Base-by-base conservation (phyloP, 176 grass and related monocot species). In the Rhynchospora pubera region DNA sequence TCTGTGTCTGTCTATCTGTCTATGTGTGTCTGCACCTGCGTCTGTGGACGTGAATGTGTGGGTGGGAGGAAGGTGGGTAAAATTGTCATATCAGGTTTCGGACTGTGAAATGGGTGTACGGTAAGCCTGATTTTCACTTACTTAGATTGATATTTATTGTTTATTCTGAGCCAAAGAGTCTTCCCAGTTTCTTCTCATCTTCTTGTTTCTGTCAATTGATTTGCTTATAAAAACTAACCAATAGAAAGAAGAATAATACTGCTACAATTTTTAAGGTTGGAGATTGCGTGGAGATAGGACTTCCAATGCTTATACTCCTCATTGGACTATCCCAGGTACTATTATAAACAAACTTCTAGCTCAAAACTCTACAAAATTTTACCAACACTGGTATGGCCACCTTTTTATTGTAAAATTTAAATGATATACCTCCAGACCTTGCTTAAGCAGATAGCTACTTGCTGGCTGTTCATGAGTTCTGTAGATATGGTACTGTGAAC, bases 241-340 rank as follows among this genome's bases (percentile, higher is more conserved):
- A 82, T 68, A 4, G 70, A 68, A 71, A 23, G 0, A 51, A 83
- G 10, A 48, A 77, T 44, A 53, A 84, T 65, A 57, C 47, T 65
- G 64, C 39, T 83, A 30, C 62, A 48, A 19, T 45, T 82, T 82
- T 32, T 72, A 73, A 90, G 88, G 88, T 90, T 72, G 88, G 88
- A 65, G 83, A 90, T 52, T 90, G 88, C 6, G 85, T 90, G 56
- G 88, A 90, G 83, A 86, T 86, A 61, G 88, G 88, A 56, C 81
- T 90, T 75, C 88, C 88, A 39, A 90, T 87, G 88, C 81, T 90
- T 45, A 75, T 90, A 65, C 22, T 90, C 44, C 81, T 90, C 39
- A 86, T 90, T 50, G 88, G 88, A 65, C 9, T 90, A 34, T 90
- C 88, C 24, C 88, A 90, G 88, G 88, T 87, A 43, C 60, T 55